Base-by-base conservation (phyloP, 202 grass and related monocot species). In the Dendrocalamus latiflorus region DNA sequence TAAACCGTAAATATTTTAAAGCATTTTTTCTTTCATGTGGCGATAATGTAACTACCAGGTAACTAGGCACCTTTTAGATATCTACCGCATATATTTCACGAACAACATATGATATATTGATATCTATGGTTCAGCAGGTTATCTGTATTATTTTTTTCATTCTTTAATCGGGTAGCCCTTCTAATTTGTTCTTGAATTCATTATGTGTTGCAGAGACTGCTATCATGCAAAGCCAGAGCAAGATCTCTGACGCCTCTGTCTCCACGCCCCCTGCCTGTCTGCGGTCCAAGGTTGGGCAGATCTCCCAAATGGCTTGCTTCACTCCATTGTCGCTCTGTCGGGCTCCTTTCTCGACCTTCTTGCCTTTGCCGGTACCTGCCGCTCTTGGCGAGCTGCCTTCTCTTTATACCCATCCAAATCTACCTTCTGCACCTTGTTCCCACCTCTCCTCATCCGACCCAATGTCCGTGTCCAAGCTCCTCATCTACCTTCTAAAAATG, bases 241-340 rank as follows among this genome's bases (percentile, higher is more conserved):
- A n/a, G n/a, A n/a, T n/a, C n/a, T n/a, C n/a, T n/a, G n/a, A n/a
- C n/a, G n/a, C n/a, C n/a, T n/a, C 72, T 26, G 55, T 18, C 34
- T 82, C 85, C 34, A 20, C 48, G 2, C 39, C 68, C 53, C 24
- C 47, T 36, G 9, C 28, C 65, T 70, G 15, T 56, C 1, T 21
- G 3, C 1, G 24, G 9, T 48, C 2, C 36, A 68, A 39, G 86
- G 30, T 25, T 93, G 94, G 91, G 78, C 81, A 37, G 86, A 89
- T 18, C 78, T 97, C 24, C 81, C 81, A 37, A 69, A 85, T 54
- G 56, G 14, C 3, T 64, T 97, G 15, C 84, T 97, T 82, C 74
- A 80, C 8, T 78, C 84, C 41, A 84, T 89, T 13, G 4, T 84
- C 71, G 0, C 56, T 64, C 44, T 68, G 24, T 54, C 41, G 37